Evolutionary conservation across 257 asterid genomes (phyloP).

Genomic region (Knoxia roxburghii): DNA sequence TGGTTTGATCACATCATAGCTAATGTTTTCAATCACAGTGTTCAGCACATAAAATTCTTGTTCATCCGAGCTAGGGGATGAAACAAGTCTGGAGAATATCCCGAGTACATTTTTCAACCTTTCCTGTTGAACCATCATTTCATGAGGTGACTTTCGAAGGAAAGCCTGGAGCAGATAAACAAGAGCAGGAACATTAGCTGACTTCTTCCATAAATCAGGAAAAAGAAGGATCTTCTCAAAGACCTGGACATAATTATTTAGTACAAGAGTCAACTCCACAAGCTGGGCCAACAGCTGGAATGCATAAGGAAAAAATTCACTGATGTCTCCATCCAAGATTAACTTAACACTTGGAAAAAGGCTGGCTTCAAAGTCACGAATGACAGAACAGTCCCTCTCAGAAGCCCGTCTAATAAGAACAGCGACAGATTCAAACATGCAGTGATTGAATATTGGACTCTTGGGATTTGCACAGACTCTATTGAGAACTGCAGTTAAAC

Average conservation of each 20-base stretch:
- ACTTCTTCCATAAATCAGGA: constrained; percentile 80
- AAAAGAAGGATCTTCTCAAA: constrained; percentile 68
- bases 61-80: constrained; percentile 65
- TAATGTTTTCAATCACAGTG: constrained; percentile 83
- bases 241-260: constrained; percentile 64
- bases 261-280: constrained; percentile 75
- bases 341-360: constrained; percentile 65
- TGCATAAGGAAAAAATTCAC: constrained; percentile 86
- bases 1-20: constrained; percentile 60
- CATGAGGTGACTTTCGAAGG: constrained; percentile 80
- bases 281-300: constrained; percentile 94
- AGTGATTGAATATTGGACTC: constrained; percentile 74
- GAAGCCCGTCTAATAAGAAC: constrained; percentile 71
- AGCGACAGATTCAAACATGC: constrained; percentile 82
- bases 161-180: constrained; percentile 91
- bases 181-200: constrained; percentile 86
- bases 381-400: constrained; percentile 62
- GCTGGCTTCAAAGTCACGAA: constrained; percentile 64
- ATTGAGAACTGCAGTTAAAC: constrained; percentile 57
- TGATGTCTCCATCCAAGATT: constrained; percentile 60
- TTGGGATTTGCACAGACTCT: constrained; percentile 86
- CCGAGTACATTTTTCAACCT: constrained; percentile 64
- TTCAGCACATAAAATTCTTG: constrained; percentile 94
- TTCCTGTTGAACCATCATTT: constrained; percentile 77
- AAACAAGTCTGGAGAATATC: constrained; percentile 58